Conservation (phyloP, 768 basidiomycete genomes). For the Leccinum variicolor region DNA sequence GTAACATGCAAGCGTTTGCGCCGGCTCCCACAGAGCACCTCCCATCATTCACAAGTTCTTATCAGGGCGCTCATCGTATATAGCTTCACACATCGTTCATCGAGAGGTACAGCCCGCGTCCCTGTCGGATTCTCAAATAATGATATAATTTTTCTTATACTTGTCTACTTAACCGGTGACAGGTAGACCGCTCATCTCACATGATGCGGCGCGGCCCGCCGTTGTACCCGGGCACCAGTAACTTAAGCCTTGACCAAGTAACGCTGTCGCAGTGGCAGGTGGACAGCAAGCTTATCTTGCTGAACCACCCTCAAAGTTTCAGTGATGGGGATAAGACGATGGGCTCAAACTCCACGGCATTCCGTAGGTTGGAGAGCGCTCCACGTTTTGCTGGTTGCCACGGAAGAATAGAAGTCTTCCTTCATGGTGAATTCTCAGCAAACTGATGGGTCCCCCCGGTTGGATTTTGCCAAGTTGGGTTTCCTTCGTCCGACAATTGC, state of each 20-base stretch:
- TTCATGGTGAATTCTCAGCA: conserved; percentile 22
- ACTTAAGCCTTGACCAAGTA: conserved; percentile 6
- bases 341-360: conserved; percentile 24
- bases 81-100: conserved; percentile 32
- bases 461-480: conserved; percentile 9
- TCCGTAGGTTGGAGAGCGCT: conserved; percentile 17
- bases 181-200: conserved; percentile 20
- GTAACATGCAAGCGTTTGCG: conserved; percentile 10
- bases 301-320: neutral
- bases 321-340: conserved; percentile 18
- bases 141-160: conserved; percentile 17
- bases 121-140: conserved; percentile 31
- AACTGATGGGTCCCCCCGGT: conserved; percentile 12
- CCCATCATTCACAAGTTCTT: conserved; percentile 51
- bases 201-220: conserved; percentile 1
- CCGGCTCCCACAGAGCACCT: conserved; percentile 32
- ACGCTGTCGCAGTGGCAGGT: conserved; percentile 19
- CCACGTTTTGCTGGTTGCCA: conserved; percentile 29
- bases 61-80: conserved; percentile 40
- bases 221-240: conserved; percentile 14
- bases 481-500: conserved; percentile 16
- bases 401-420: conserved; percentile 32
- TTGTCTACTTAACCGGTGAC: conserved; percentile 21
- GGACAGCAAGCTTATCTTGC: neutral
- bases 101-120: conserved; percentile 24